A percentile compares a stretch with the other conserved stretches of the same genome.
Evolutionary conservation across 805 yeast genomes (phyloP).

Genomic region (Clavispora santaluciae): DNA sequence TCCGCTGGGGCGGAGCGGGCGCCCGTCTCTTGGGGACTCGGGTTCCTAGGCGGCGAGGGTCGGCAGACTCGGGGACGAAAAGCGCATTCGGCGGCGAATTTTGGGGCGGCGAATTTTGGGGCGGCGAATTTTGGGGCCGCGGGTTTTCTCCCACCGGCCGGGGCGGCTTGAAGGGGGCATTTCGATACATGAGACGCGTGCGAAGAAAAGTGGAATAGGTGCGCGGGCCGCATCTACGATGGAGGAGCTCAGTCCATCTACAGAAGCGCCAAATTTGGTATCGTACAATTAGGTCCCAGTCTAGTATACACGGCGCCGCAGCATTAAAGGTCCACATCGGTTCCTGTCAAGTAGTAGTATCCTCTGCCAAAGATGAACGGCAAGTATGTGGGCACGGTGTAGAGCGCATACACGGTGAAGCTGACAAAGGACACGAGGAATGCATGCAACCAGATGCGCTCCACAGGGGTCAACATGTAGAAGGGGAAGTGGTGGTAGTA

Average conservation of each 20-base stretch:
- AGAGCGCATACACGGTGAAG: slow-evolving; percentile 15
- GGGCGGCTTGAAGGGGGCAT: slow-evolving; percentile 54
- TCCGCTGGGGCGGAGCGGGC: not conserved
- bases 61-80: no score
- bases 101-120: not conserved
- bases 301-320: not conserved
- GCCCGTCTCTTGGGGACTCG: not conserved
- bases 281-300: not conserved
- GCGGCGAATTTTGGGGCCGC: not conserved
- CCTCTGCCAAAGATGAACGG: slow-evolving; percentile 27
- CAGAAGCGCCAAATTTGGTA: no score
- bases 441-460: slow-evolving; percentile 25
- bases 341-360: slow-evolving; percentile 34
- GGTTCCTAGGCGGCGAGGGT: not conserved
- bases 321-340: slow-evolving; percentile 4
- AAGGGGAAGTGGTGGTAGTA: slow-evolving; percentile 45
- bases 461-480: slow-evolving; percentile 45
- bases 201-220: no score
- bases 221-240: no score
- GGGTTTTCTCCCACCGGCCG: slow-evolving; percentile 15
- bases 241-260: no score
- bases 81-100: not conserved
- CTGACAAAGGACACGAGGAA: slow-evolving; percentile 13
- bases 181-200: slow-evolving; percentile 18
- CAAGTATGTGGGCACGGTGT: slow-evolving; percentile 22